Evolutionary conservation across 768 basidiomycete species (phyloP).

Genomic region (Udeniomyces megalosporus): DNA sequence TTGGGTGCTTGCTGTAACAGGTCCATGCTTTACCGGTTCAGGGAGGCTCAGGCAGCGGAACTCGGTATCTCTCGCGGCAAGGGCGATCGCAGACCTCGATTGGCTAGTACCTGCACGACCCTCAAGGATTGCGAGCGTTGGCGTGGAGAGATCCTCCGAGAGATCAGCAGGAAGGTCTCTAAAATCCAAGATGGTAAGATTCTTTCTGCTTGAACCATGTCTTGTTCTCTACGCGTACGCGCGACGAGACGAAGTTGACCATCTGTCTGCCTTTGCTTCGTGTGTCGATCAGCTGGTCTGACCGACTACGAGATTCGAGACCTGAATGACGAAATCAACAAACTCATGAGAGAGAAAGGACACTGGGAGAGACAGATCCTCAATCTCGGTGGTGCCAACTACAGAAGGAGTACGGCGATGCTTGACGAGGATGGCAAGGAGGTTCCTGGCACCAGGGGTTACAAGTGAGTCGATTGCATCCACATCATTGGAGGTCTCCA

Average conservation of each 20-base stretch:
- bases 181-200: slow-evolving; percentile 87
- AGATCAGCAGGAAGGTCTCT: slow-evolving; percentile 89
- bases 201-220: not conserved
- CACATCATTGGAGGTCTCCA: too few relatives aligned
- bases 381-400: slow-evolving; percentile 89
- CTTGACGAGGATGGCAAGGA: slow-evolving; percentile 87
- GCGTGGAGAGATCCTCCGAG: slow-evolving; percentile 85
- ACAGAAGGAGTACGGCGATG: slow-evolving; percentile 77
- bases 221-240: not conserved
- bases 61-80: slow-evolving; percentile 68
- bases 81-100: slow-evolving; percentile 67
- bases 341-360: slow-evolving; percentile 78
- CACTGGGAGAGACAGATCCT: slow-evolving; percentile 99
- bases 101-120: slow-evolving; percentile 84
- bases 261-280: not conserved
- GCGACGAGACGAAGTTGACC: not conserved
- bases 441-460: slow-evolving; percentile 90
- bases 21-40: slow-evolving; percentile 85
- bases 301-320: slow-evolving; percentile 93
- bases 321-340: slow-evolving; percentile 95
- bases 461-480: slow-evolving; percentile 51
- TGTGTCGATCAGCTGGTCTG: slow-evolving; percentile 48
- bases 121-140: slow-evolving; percentile 85
- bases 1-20: not conserved
- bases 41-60: slow-evolving; percentile 90